A percentile compares a stretch with the other conserved stretches of the same genome.
phyloP scores from a whole-genome alignment of 371 early-diverging fungal genomes.

The Saksenaea oblongispora region DNA sequence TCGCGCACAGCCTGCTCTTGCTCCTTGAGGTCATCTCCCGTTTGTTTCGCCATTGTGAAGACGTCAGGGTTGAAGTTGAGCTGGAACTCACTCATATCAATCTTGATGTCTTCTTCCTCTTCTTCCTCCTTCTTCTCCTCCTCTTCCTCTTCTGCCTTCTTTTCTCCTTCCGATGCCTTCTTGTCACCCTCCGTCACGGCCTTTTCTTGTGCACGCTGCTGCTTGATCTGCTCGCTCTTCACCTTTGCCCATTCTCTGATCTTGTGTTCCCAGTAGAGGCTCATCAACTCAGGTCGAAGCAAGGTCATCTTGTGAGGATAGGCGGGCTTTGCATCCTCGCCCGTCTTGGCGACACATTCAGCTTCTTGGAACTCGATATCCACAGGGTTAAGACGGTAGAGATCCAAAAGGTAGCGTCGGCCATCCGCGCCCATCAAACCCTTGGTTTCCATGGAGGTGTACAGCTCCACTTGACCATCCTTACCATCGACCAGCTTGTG shows the following conservation, averaged over 20 bases:
- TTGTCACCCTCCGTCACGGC: conserved; percentile 16
- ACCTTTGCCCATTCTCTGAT: conserved; percentile 67
- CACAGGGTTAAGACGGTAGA: conserved; percentile 88
- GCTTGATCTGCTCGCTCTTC: conserved; percentile 56
- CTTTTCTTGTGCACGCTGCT: conserved; percentile 54
- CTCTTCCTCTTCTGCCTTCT: conserved; percentile 26
- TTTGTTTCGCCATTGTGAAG: conserved; percentile 59
- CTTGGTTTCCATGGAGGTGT: conserved; percentile 89
- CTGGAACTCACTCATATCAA: conserved; percentile 66
- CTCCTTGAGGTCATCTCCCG: conserved; percentile 32
- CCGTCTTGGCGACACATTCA: conserved; percentile 56
- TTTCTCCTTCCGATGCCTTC: conserved; percentile 17
- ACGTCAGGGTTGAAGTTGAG: conserved; percentile 83
- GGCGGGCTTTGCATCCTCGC: conserved; percentile 38
- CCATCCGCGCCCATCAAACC: conserved; percentile 91
- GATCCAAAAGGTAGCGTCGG: conserved; percentile 89
- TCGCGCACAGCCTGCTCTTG: conserved; percentile 68
- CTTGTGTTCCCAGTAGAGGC: conserved; percentile 81
- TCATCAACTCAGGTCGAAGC: conserved; percentile 87
- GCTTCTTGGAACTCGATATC: conserved; percentile 87
- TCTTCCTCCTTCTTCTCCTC: conserved; percentile 35
- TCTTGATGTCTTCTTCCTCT: conserved; percentile 55
- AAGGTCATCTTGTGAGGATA: conserved; percentile 91
- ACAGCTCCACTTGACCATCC: conserved; percentile 63
- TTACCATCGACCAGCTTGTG: conserved; percentile 75